Evolutionary conservation across 2,329 filamentous ascomycete genomes (phyloP), one percentile per base, ranked within the genome.

Genomic region (Colletotrichum sp.): DNA sequence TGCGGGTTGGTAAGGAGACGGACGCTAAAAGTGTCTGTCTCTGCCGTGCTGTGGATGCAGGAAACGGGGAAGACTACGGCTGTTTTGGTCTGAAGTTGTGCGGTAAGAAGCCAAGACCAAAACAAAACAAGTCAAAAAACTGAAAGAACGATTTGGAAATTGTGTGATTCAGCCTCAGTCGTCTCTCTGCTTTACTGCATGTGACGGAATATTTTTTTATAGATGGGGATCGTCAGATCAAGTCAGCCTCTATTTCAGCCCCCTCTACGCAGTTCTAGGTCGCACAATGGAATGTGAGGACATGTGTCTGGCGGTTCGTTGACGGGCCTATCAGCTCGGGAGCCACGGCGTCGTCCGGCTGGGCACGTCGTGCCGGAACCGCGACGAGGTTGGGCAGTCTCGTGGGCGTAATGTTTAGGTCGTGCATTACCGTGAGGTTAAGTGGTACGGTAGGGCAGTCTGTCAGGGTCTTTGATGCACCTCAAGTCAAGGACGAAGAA

Each of bases 271-370:
- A 21, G 44, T 30, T 69, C 55, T 30, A 34, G 44, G 24, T 32
- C 24, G 26, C n/a, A 60, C 34, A 49, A 69, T 26, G 39, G 63
- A 49, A 55, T 71, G 28, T 30, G 52, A 36, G 21, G 26, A 10
- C 34, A 28, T 32, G 28, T 59, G 49, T 66, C 24, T 66, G 75
- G 55, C 30, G 60, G 67, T 60, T 71, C 75, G 66, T 71, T 55
- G 66, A 70, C 62, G 60, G 72, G 60, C 71, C 59, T 76, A 65
- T 70, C 52, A 75, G 65, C 71, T 34, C 57, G 52, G 60, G 52
- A 63, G 71, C 60, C 71, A 71, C 26, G 66, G 64, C 74, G 71
- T 69, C 59, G 66, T 39, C 72, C 63, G 72, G 72, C 72, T 68
- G 39, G 72, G 55, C 72, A 67, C 7, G 9, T 67, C 24, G 26